Percentiles rank a stretch among this genome's conserved stretches.
Evolutionary conservation across 768 basidiomycete species (phyloP).

Genomic region (Kwoniella sp.): DNA sequence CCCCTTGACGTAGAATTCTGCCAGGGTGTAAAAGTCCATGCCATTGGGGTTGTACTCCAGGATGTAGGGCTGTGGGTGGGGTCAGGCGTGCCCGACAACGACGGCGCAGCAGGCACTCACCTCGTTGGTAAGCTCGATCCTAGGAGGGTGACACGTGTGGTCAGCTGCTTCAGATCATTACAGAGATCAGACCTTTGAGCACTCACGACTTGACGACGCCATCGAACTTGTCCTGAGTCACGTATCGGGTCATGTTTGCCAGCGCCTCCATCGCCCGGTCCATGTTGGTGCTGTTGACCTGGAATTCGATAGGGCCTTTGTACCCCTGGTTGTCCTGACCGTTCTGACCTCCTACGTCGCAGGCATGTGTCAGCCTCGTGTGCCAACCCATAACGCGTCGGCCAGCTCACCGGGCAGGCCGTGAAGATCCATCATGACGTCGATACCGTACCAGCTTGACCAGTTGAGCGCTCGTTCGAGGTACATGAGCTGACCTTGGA

Average conservation of each 20-base stretch:
- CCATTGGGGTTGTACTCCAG: slow-evolving; percentile 30
- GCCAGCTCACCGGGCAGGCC: slow-evolving; percentile 28
- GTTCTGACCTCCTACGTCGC: slow-evolving; percentile 23
- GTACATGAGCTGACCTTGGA: slow-evolving; percentile 34
- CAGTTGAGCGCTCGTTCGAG: slow-evolving; percentile 39
- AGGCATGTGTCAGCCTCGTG: neutral
- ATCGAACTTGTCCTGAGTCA: slow-evolving; percentile 32
- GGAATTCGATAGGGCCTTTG: slow-evolving; percentile 21
- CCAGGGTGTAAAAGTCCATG: slow-evolving; percentile 30
- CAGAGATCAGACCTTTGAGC: neutral
- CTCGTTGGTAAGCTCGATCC: slow-evolving; percentile 34
- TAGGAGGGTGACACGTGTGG: neutral
- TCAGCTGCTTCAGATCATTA: neutral
- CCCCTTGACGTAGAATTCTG: slow-evolving; percentile 33
- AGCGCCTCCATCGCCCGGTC: slow-evolving; percentile 37
- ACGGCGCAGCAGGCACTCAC: neutral
- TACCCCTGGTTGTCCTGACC: slow-evolving; percentile 41
- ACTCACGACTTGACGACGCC: slow-evolving; percentile 42
- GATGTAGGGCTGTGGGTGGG: slow-evolving; percentile 27
- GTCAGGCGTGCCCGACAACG: neutral
- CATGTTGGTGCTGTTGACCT: slow-evolving; percentile 28
- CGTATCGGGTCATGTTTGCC: slow-evolving; percentile 33
- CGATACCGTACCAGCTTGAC: slow-evolving; percentile 37
- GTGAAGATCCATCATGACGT: slow-evolving; percentile 43
- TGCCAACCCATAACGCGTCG: no score